A percentile compares a stretch with the other conserved stretches of the same genome.
Conservation (phyloP, 1,139 yeast species). For the Suhomyces guaymorum region DNA sequence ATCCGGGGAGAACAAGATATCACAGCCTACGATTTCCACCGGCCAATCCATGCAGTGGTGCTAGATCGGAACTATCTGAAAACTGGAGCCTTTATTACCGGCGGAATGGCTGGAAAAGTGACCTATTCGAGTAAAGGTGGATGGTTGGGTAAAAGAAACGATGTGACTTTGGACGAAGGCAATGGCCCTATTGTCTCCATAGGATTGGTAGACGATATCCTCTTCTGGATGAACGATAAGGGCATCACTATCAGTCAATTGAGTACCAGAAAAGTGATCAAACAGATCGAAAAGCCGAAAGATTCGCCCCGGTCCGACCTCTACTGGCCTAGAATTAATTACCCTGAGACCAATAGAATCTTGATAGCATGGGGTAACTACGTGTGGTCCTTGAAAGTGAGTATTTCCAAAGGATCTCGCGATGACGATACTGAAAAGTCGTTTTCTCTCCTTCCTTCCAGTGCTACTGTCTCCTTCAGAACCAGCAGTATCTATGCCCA, state of each 20-base stretch:
- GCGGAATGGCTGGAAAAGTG: slow-evolving; percentile 90
- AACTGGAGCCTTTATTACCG: slow-evolving; percentile 70
- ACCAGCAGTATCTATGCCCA: slow-evolving; percentile 25
- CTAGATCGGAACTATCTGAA: slow-evolving; percentile 67
- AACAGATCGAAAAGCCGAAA: slow-evolving; percentile 57
- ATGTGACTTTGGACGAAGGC: slow-evolving; percentile 59
- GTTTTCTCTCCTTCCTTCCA: slow-evolving; percentile 52
- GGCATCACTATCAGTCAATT: slow-evolving; percentile 69
- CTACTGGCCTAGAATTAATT: slow-evolving; percentile 77
- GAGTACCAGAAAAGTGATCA: slow-evolving; percentile 44
- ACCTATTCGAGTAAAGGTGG: slow-evolving; percentile 64
- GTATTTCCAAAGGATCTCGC: slow-evolving; percentile 19
- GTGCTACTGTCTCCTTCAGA: slow-evolving; percentile 64
- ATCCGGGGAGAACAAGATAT: slow-evolving; percentile 62
- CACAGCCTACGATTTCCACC: slow-evolving; percentile 74
- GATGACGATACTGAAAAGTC: slow-evolving; percentile 8
- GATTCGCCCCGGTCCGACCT: slow-evolving; percentile 73
- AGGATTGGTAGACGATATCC: slow-evolving; percentile 56
- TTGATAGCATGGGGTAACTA: slow-evolving; percentile 83
- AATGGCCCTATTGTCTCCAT: slow-evolving; percentile 76
- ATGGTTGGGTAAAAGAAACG: slow-evolving; percentile 85
- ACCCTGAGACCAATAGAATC: slow-evolving; percentile 67
- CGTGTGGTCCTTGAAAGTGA: slow-evolving; percentile 70
- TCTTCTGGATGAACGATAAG: slow-evolving; percentile 83
- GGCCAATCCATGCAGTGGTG: slow-evolving; percentile 88